Evolutionary conservation across 805 yeast genomes (phyloP), one percentile per base, ranked within the genome.

Genomic region (Pichia thaimueangensis): DNA sequence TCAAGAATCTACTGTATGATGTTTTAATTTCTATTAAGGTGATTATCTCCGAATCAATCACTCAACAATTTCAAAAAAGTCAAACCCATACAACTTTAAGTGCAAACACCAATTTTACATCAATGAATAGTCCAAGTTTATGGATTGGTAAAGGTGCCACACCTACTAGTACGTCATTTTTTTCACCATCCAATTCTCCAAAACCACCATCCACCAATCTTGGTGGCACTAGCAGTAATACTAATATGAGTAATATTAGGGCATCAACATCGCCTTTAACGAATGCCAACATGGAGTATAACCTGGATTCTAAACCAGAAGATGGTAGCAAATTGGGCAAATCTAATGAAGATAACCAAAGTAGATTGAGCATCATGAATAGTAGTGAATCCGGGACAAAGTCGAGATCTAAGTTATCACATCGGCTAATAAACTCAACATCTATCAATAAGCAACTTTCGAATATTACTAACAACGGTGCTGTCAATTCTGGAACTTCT

Each of bases 1-100:
- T 80, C 39, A 70, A 71, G 48, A 78, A 79, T 39, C 58, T 80
- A 47, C 60, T 80, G 1, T 78, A 79, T 54, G 86, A 80, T 53
- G 68, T 79, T 42, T 59, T 80, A 28, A 59, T 78, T 9, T 70
- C 82, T 1, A 62, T 78, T 52, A 79, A 78, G 54, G 47, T 57
- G 16, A 51, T 55, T 29, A 57, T 64, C 5, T 57, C 67, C 1
- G 69, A 64, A 42, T 35, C 48, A 1, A 37, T 53, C 6, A 47
- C 50, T 30, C 31, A 42, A 35, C 47, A 51, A 35, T 37, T 31
- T 17, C 46, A 49, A 30, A 45, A 40, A 30, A 38, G 31, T 31
- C 39, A 41, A 30, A 7, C 35, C 2, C 13, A 12, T 9, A 15
- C 29, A 3, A 2, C 27, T 9, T 4, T 13, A 2, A 30, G 5